Conservation (phyloP, 768 basidiomycete species). For the Amylocystis lapponica region DNA sequence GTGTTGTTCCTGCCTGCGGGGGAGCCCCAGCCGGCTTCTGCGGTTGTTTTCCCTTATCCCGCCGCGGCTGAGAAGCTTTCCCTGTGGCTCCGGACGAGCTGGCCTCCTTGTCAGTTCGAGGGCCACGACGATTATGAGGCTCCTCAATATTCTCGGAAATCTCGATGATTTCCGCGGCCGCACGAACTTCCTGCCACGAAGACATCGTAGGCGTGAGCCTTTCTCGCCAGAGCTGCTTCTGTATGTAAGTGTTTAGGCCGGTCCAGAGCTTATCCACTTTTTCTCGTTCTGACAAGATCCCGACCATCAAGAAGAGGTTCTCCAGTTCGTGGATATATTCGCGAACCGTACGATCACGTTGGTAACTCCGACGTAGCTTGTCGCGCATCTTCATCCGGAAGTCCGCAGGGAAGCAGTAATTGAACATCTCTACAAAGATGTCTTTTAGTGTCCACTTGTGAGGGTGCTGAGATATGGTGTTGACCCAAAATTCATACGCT, state of each 20-base stretch:
- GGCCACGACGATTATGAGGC: neutral
- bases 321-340: slow-evolving; percentile 31
- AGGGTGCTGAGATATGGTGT: slow-evolving; percentile 10
- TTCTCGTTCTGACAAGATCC: slow-evolving; percentile 21
- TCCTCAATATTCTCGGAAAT: slow-evolving; percentile 12
- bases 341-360: slow-evolving; percentile 22
- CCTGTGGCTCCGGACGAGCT: neutral
- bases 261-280: slow-evolving; percentile 30
- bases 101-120: neutral
- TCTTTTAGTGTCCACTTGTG: slow-evolving; percentile 8
- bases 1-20: neutral
- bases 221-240: slow-evolving; percentile 24
- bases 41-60: neutral
- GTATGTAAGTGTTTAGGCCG: slow-evolving; percentile 22
- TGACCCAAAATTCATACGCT: slow-evolving; percentile 23
- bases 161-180: slow-evolving; percentile 28
- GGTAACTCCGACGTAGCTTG: slow-evolving; percentile 17
- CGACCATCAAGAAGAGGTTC: slow-evolving; percentile 29
- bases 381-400: slow-evolving; percentile 20
- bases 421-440: slow-evolving; percentile 14
- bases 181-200: slow-evolving; percentile 19
- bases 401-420: slow-evolving; percentile 18
- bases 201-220: slow-evolving; percentile 23
- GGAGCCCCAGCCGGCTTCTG: neutral
- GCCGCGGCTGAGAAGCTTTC: too few relatives aligned